These are phyloP conservation scores for Dalbergia cultrata DNA, from an alignment of 306 rosid genomes.

Conservation along the genomic window DNA sequence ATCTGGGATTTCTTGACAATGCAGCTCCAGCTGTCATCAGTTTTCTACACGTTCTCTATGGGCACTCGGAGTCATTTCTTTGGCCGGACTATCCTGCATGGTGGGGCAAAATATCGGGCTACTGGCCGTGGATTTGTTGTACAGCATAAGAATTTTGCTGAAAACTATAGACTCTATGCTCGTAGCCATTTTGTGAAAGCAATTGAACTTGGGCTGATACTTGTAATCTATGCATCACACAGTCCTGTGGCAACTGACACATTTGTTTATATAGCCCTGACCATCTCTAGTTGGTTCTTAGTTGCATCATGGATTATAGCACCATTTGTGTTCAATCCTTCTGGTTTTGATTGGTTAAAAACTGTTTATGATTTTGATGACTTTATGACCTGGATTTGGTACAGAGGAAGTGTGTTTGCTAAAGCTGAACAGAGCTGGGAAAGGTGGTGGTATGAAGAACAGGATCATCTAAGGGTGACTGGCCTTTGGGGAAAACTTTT, in stretches of 20 bases:
- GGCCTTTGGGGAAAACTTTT: constrained; percentile 62
- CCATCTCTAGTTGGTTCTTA: constrained; percentile 61
- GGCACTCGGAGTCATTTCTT: constrained; percentile 64
- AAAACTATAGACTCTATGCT: constrained; percentile 56
- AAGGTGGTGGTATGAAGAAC: constrained; percentile 63
- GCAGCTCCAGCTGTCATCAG: constrained; percentile 63
- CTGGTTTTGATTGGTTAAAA: constrained; percentile 68
- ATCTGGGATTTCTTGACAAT: constrained; percentile 63
- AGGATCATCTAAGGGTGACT: constrained; percentile 59
- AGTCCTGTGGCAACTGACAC: constrained; percentile 60
- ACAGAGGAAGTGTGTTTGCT: constrained; percentile 59
- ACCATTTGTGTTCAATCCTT: constrained; percentile 62
- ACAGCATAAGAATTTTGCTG: constrained; percentile 61
- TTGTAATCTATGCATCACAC: constrained; percentile 56
- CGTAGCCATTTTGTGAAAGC: constrained; percentile 68
- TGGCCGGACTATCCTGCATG: constrained; percentile 63
- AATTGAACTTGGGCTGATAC: constrained; percentile 60
- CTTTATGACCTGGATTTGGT: constrained; percentile 65
- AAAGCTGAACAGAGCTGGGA: constrained; percentile 70
- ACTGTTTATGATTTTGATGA: constrained; percentile 64
- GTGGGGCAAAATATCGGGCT: constrained; percentile 65
- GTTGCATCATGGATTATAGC: constrained; percentile 60
- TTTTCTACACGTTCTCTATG: constrained; percentile 63
- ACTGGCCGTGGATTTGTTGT: constrained; percentile 69
- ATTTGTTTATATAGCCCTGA: constrained; percentile 60